Percentiles rank a stretch among this genome's conserved stretches.
Evolutionary conservation across 2,329 filamentous ascomycete species (phyloP).

Genomic region (Cryphonectria radicalis): DNA sequence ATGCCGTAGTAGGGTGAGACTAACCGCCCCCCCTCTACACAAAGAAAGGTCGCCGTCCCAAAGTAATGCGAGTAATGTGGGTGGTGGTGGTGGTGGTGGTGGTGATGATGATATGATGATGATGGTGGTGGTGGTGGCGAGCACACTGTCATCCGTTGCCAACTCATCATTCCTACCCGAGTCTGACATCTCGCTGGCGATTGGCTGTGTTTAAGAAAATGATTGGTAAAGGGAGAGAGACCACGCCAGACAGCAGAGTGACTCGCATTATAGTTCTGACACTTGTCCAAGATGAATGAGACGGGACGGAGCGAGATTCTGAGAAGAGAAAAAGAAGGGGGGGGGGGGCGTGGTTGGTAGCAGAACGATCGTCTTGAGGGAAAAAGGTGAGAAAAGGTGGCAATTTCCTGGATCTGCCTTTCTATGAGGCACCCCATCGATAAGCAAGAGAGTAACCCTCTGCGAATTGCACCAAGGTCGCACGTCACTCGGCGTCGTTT

Average conservation of each 20-base stretch:
- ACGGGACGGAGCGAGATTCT: conserved; percentile 7
- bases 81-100: not conserved
- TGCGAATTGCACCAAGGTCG: not conserved
- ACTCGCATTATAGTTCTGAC: conserved; percentile 4
- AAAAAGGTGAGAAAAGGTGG: not conserved
- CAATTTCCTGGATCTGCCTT: not conserved
- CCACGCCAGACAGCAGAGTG: not conserved
- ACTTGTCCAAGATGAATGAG: not conserved
- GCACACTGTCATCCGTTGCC: not conserved
- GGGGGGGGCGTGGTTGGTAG: not conserved
- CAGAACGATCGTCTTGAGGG: not conserved
- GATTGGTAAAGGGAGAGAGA: not conserved
- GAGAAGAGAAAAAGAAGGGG: not conserved
- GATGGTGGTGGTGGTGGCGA: not conserved
- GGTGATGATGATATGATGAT: not conserved
- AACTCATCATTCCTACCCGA: conserved; percentile 1
- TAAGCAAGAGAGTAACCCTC: not conserved
- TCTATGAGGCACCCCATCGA: not conserved
- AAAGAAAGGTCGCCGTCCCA: not conserved
- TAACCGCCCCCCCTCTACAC: too few relatives aligned
- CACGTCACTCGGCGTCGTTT: not conserved
- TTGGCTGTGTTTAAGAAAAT: not conserved
- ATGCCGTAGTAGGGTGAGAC: conserved; percentile 8
- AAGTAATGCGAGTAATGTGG: not conserved
- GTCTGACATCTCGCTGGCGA: not conserved